A percentile compares a stretch with the other conserved stretches of the same genome.
These are phyloP conservation scores for Clarireedia homoeocarpa DNA, from an alignment of 2,329 filamentous ascomycete genomes.

Conservation along the genomic window DNA sequence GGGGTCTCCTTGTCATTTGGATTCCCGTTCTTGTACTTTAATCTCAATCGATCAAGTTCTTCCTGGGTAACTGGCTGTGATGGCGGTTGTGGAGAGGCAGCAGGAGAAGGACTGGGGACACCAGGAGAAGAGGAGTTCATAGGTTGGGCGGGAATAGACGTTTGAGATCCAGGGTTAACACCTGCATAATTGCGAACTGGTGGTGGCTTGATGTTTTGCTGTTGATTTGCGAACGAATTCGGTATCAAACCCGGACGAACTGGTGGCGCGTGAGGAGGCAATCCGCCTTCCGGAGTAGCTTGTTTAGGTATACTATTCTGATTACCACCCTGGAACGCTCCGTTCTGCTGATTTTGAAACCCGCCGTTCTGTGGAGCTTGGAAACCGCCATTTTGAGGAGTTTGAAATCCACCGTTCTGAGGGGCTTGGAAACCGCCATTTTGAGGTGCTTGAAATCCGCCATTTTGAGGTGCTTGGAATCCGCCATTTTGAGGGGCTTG, in stretches of 20 bases:
- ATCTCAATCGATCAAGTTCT: slow-evolving; percentile 70
- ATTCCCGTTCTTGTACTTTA: slow-evolving; percentile 57
- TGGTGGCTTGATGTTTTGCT: slow-evolving; percentile 46
- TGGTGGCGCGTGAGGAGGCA: slow-evolving; percentile 54
- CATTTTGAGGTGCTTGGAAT: not conserved
- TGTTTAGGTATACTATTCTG: slow-evolving; percentile 20
- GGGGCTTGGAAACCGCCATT: too few relatives aligned
- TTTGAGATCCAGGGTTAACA: slow-evolving; percentile 10
- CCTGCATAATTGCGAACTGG: slow-evolving; percentile 36
- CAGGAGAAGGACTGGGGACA: slow-evolving; percentile 1
- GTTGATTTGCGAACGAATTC: slow-evolving; percentile 44
- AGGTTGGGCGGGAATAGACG: not conserved
- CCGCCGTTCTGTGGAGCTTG: slow-evolving; percentile 22
- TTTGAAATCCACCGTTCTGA: slow-evolving; percentile 10
- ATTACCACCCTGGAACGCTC: slow-evolving; percentile 8
- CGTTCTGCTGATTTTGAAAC: slow-evolving; percentile 12
- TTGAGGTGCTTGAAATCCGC: too few relatives aligned
- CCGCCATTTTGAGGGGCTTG: slow-evolving; percentile 8
- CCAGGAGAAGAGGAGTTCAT: not conserved
- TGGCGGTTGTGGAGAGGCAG: slow-evolving; percentile 9
- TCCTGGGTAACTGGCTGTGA: slow-evolving; percentile 55
- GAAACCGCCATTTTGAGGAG: not conserved
- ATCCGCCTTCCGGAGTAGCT: slow-evolving; percentile 27
- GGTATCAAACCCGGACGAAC: slow-evolving; percentile 55
- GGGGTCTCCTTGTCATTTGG: slow-evolving; percentile 65